These are phyloP conservation scores for Poa pratensis DNA, from an alignment of 176 grass and related monocot genomes.

Conservation along the genomic window DNA sequence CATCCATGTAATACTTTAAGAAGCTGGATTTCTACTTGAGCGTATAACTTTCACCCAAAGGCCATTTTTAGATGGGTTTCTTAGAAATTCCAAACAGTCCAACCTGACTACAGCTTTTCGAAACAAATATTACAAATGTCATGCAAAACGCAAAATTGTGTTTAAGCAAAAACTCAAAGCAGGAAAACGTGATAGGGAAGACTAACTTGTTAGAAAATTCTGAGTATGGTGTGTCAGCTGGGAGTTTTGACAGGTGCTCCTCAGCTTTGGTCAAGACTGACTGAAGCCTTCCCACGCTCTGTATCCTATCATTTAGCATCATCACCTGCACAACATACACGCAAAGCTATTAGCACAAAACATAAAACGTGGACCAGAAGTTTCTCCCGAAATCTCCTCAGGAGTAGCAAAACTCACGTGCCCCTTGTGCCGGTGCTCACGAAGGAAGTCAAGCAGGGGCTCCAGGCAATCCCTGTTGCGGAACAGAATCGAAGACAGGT, in stretches of 20 bases:
- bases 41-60: background rate
- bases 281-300: constrained; percentile 80
- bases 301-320: constrained; percentile 96
- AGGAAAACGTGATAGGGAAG: background rate
- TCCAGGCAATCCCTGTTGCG: constrained; percentile 89
- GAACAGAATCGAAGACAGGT: constrained; percentile 96
- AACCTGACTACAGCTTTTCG: background rate
- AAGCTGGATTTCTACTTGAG: background rate
- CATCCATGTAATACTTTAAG: background rate
- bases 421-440: constrained; percentile 81
- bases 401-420: constrained; percentile 62
- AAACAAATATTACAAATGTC: background rate
- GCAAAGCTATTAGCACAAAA: constrained; percentile 18
- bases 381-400: background rate
- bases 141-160: background rate
- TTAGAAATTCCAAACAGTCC: background rate
- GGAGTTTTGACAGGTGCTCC: constrained; percentile 75
- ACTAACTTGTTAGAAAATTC: constrained; percentile 82
- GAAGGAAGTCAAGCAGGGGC: constrained; percentile 88
- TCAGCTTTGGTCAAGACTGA: constrained; percentile 88
- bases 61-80: background rate
- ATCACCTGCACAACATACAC: constrained; percentile 62
- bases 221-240: constrained; percentile 71
- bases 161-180: constrained; percentile 9
- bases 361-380: background rate